These are phyloP conservation scores for Tricharina praecox DNA, from an alignment of 495 filamentous ascomycete genomes.

Conservation along the genomic window DNA sequence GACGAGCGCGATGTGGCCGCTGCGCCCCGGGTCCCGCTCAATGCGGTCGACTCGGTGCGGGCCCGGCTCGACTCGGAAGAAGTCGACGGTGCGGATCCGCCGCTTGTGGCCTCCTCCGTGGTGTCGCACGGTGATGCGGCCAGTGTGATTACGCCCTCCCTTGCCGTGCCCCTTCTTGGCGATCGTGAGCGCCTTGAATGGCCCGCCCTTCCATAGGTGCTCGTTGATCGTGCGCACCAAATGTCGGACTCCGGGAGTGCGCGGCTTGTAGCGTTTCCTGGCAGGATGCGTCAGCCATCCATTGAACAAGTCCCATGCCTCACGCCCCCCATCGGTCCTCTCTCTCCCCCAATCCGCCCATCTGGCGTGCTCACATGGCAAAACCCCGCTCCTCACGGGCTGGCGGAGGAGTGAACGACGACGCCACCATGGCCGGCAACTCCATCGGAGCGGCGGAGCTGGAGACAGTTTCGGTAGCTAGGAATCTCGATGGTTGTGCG, in stretches of 20 bases:
- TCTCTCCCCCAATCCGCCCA: no score
- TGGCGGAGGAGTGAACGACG: constrained; percentile 1
- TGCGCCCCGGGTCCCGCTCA: constrained; percentile 86
- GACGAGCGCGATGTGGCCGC: constrained; percentile 79
- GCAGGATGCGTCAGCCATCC: constrained; percentile 21
- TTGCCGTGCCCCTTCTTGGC: constrained; percentile 79
- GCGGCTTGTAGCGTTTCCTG: constrained; percentile 78
- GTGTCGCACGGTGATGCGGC: constrained; percentile 73
- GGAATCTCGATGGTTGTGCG: background rate
- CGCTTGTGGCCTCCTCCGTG: constrained; percentile 79
- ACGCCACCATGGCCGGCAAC: background rate
- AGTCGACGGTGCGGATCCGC: constrained; percentile 81
- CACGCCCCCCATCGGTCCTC: no score
- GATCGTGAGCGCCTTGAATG: constrained; percentile 65
- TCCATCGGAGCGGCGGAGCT: background rate
- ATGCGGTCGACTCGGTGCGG: constrained; percentile 80
- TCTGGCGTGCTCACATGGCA: constrained; percentile 1
- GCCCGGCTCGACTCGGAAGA: constrained; percentile 54
- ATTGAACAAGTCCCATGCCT: no score
- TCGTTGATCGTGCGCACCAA: constrained; percentile 83
- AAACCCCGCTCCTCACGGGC: constrained; percentile 4
- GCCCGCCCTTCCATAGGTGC: constrained; percentile 85
- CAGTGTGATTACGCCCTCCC: constrained; percentile 79
- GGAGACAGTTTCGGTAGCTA: background rate
- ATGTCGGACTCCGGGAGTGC: constrained; percentile 86